Conservation (phyloP, 2,329 filamentous ascomycete genomes). For the Neonectria sp. region DNA sequence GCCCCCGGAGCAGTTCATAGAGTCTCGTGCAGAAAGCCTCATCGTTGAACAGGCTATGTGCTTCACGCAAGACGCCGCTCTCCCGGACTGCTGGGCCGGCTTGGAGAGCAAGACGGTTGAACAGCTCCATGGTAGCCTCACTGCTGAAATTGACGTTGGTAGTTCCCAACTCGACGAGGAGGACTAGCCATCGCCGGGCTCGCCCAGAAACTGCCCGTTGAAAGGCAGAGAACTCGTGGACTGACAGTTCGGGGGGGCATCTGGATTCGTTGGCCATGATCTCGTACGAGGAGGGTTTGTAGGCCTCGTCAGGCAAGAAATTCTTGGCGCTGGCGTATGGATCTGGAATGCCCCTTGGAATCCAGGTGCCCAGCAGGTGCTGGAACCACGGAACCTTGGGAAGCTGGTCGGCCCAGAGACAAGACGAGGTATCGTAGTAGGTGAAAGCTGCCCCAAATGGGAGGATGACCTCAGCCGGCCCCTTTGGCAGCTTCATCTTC, state of each 20-base stretch:
- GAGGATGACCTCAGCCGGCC: conserved; percentile 25
- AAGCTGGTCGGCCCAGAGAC: conserved; percentile 35
- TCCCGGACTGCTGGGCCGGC: conserved; percentile 62
- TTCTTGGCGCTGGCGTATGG: conserved; percentile 23
- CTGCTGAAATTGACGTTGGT: conserved; percentile 73
- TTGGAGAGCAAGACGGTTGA: conserved; percentile 69
- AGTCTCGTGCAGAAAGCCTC: conserved; percentile 64
- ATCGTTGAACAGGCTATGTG: conserved; percentile 67
- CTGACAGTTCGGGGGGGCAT: conserved; percentile 62
- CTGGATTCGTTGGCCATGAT: conserved; percentile 64
- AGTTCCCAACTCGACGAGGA: conserved; percentile 66
- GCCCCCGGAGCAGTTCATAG: conserved; percentile 59
- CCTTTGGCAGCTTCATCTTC: conserved; percentile 34
- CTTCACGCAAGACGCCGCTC: conserved; percentile 56
- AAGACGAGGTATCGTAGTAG: conserved; percentile 32
- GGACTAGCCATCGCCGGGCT: conserved; percentile 63
- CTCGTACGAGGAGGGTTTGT: conserved; percentile 67
- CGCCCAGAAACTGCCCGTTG: conserved; percentile 63
- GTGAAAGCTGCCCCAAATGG: conserved; percentile 37
- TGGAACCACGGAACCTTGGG: conserved; percentile 19
- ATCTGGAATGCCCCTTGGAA: conserved; percentile 34
- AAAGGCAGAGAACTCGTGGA: conserved; percentile 68
- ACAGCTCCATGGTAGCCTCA: conserved; percentile 62
- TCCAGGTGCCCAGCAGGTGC: conserved; percentile 45
- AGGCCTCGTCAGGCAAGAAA: conserved; percentile 9